Conservation (phyloP, 257 asterid genomes). For the Gentiana macrophylla region DNA sequence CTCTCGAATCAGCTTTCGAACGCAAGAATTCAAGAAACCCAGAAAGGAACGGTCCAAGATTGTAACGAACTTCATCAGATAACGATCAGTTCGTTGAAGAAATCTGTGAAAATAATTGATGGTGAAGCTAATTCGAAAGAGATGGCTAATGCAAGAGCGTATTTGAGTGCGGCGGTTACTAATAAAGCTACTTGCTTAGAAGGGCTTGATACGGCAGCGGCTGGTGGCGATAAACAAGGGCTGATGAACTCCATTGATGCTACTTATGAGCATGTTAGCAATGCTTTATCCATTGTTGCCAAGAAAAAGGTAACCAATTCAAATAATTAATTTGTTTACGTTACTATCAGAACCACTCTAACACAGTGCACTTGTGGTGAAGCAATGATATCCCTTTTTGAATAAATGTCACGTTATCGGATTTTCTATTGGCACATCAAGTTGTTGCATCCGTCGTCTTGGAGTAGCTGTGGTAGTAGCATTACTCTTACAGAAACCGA, state of each 20-base stretch:
- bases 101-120: constrained; percentile 29
- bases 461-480: too few relatives aligned
- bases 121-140: constrained; percentile 14
- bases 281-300: constrained; percentile 50
- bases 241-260: constrained; percentile 27
- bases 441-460: too few relatives aligned
- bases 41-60: constrained; percentile 58
- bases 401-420: too few relatives aligned
- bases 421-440: too few relatives aligned
- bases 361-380: too few relatives aligned
- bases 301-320: constrained; percentile 12
- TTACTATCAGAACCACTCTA: constrained; percentile 10
- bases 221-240: constrained; percentile 42
- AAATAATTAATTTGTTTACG: neutral
- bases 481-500: too few relatives aligned
- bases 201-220: constrained; percentile 39
- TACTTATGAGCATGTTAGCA: constrained; percentile 51
- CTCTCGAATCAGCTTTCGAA: constrained; percentile 39
- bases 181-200: constrained; percentile 70
- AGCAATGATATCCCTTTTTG: too few relatives aligned
- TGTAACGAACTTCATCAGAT: constrained; percentile 64
- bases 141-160: constrained; percentile 44
- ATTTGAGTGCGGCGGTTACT: constrained; percentile 66
- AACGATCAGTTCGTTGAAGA: constrained; percentile 41
- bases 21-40: constrained; percentile 41